These are phyloP conservation scores for Orbilia blumenaviensis DNA, from an alignment of 2,329 filamentous ascomycete species.

Conservation along the genomic window DNA sequence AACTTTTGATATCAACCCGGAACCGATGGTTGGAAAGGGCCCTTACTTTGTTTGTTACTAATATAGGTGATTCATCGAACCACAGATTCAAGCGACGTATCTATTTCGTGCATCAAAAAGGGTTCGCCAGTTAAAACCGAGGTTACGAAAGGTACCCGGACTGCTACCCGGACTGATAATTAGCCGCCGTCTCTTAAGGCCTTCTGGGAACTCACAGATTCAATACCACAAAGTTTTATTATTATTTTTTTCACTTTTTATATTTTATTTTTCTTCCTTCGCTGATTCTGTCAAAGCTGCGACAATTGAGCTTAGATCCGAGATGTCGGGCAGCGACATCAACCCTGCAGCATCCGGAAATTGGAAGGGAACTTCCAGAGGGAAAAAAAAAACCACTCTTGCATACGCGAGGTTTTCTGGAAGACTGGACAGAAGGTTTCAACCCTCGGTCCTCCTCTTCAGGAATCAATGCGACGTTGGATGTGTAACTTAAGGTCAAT, in stretches of 20 bases:
- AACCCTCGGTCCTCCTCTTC: conserved; percentile 3
- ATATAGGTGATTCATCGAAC: conserved; percentile 28
- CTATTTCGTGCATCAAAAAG: conserved; percentile 3
- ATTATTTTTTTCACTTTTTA: not conserved
- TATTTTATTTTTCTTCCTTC: not conserved
- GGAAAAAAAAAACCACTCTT: conserved; percentile 27
- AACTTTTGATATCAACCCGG: not conserved
- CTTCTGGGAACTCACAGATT: conserved; percentile 1
- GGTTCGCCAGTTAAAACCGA: conserved; percentile 23
- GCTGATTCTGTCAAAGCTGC: not conserved
- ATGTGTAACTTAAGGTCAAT: conserved; percentile 34
- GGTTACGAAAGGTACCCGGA: conserved; percentile 21
- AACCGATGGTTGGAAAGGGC: not conserved
- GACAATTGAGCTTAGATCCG: conserved; percentile 42
- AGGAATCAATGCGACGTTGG: conserved; percentile 25
- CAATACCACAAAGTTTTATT: conserved; percentile 39
- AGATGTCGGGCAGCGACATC: conserved; percentile 28
- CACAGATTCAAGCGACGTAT: not conserved
- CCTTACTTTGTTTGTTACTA: conserved; percentile 29
- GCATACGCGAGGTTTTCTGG: conserved; percentile 50
- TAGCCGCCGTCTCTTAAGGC: conserved; percentile 39
- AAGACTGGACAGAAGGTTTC: conserved; percentile 31
- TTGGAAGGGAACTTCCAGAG: conserved; percentile 24
- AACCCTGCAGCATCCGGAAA: conserved; percentile 40
- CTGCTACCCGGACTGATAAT: conserved; percentile 23